Evolutionary conservation across 129 eudicot species (phyloP).

Genomic region (Ambrosia artemisiifolia): DNA sequence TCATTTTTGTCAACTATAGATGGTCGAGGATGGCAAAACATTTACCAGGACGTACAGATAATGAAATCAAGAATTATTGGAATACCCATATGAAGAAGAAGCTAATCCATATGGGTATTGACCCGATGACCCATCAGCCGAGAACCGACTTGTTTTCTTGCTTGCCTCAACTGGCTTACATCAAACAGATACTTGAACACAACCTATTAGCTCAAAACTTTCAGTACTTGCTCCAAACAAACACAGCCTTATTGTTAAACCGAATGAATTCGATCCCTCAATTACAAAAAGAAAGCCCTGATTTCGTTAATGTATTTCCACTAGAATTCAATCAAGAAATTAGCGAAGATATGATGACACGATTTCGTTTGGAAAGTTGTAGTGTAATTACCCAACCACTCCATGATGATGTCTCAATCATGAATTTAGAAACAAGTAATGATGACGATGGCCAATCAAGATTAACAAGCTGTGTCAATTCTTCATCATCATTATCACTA

Average conservation of each 20-base stretch:
- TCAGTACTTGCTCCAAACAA: constrained; percentile 33
- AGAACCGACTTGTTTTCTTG: constrained; percentile 41
- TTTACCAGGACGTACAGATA: constrained; percentile 47
- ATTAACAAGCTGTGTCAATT: constrained; percentile 22
- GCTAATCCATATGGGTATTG: constrained; percentile 42
- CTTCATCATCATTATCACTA: constrained; percentile 13
- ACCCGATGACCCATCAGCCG: constrained; percentile 52
- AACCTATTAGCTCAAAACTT: constrained; percentile 39
- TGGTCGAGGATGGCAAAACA: constrained; percentile 49
- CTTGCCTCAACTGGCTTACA: constrained; percentile 39
- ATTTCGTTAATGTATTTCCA: constrained; percentile 14
- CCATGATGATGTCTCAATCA: constrained; percentile 47
- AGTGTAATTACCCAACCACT: constrained; percentile 34
- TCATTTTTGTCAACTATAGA: constrained; percentile 1
- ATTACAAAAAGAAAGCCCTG: constrained; percentile 21
- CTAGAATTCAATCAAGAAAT: constrained; percentile 21
- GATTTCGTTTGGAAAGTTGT: constrained; percentile 25
- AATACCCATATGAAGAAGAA: constrained; percentile 50
- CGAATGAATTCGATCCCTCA: constrained; percentile 7
- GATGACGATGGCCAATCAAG: constrained; percentile 30
- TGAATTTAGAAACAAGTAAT: constrained; percentile 26
- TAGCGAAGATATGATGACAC: too few species aligned
- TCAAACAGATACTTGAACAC: constrained; percentile 41
- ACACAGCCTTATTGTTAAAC: too few species aligned
- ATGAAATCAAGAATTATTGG: constrained; percentile 55